Evolutionary conservation across 768 basidiomycete genomes (phyloP), one percentile per base, ranked within the genome.

Genomic region (Trametopsis cervina): DNA sequence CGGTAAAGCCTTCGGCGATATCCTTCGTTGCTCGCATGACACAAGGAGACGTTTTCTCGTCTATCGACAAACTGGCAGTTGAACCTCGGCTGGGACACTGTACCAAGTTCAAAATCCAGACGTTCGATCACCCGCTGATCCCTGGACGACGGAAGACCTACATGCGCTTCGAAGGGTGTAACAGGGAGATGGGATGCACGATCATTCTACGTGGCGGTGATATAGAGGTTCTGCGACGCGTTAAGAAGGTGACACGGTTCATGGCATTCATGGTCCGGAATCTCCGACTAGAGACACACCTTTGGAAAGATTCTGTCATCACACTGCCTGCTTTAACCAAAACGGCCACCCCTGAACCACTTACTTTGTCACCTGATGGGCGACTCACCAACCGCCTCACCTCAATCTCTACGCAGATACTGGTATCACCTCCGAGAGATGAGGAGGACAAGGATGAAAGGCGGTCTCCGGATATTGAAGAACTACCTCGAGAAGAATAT

Each of bases 141-240:
- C 92, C 94, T n/a, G 93, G 92, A 17, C 78, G 77, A 15, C 76
- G 96, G 47, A 99, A 99, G 71, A 91, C 95, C 0, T 88, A 91
- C 60, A 93, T 99, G 91, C 85, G 96, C 1, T 98, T 99, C 59
- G 96, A 99, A 66, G 95, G 95, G 1, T 96, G 94, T 59, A 86
- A 79, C 60, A 78, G 79, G 42, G 90, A 96, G 53, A 86, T 90
- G 77, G 94, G 94, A 0, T 97, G 93, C 55, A 98, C 96, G 2
- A 85, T 99, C 55, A 75, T 98, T 33, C 65, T 99, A 40, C 78
- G 96, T 37, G 96, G 96, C 9, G 93, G 80, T 3, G 79, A 94
- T 59, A 74, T 85, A 47, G 84, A 85, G 33, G 89, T 81, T 0
- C 68, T 99, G 46, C 76, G 77, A 44, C 83, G 84, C 46, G 77